Evolutionary conservation across 192 early-diverging fungal species (phyloP).

Genomic region (Diversispora epigaea): DNA sequence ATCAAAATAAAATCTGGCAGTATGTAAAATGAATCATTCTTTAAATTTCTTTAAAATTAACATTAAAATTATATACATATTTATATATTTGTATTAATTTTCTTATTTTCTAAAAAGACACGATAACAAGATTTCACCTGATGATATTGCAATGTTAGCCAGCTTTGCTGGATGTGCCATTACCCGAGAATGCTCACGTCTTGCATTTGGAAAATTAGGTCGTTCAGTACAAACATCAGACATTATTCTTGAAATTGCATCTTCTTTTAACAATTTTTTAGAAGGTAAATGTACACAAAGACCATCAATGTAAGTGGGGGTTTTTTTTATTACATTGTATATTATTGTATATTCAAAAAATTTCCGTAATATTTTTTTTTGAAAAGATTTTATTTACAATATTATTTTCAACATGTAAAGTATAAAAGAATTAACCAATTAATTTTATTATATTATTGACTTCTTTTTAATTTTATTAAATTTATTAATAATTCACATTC

Average conservation of each 20-base stretch:
- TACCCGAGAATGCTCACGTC: slow-evolving; percentile 49
- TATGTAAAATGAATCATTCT: slow-evolving; percentile 36
- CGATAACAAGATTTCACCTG: slow-evolving; percentile 35
- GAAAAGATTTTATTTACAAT: no score
- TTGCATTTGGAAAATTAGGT: slow-evolving; percentile 62
- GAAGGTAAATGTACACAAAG: background rate
- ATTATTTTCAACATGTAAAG: no score
- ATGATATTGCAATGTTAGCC: slow-evolving; percentile 57
- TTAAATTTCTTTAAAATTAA: background rate
- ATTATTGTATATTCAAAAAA: no score
- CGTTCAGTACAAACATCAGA: slow-evolving; percentile 62
- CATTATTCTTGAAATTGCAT: slow-evolving; percentile 62
- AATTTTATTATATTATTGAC: no score
- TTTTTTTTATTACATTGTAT: no score
- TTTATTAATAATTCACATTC: no score
- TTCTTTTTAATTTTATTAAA: no score
- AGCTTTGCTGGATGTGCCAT: slow-evolving; percentile 65
- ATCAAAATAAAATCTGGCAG: slow-evolving; percentile 60
- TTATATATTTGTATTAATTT: background rate
- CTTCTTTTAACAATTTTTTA: slow-evolving; percentile 33
- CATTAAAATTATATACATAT: background rate
- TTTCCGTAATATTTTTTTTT: no score
- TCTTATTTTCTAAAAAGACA: slow-evolving; percentile 36
- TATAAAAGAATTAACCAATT: no score
- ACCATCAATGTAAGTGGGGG: no score